These are phyloP conservation scores for Saturnispora diversa DNA, from an alignment of 805 yeast genomes.

Conservation along the genomic window DNA sequence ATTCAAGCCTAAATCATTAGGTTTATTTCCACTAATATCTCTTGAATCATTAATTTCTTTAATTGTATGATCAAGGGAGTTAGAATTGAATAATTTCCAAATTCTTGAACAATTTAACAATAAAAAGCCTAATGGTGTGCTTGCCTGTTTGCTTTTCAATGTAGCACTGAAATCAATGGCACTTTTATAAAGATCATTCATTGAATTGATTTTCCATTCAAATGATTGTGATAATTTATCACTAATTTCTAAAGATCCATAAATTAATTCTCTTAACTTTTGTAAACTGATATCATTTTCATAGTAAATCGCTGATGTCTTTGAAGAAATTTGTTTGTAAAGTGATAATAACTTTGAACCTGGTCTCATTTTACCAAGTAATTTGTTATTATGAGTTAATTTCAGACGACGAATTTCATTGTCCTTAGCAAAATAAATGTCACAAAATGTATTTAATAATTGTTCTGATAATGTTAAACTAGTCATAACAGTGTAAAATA, in stretches of 20 bases:
- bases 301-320: slow-evolving; percentile 17
- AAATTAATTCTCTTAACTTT: slow-evolving; percentile 20
- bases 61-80: not conserved
- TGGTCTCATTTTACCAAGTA: slow-evolving; percentile 28
- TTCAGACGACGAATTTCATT: slow-evolving; percentile 16
- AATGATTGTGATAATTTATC: slow-evolving; percentile 25
- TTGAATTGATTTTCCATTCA: slow-evolving; percentile 24
- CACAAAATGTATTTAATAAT: slow-evolving; percentile 13
- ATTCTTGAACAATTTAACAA: not conserved
- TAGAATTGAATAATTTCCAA: not conserved
- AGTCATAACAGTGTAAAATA: not conserved
- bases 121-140: not conserved
- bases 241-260: slow-evolving; percentile 23
- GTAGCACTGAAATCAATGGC: not conserved
- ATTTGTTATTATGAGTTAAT: slow-evolving; percentile 21
- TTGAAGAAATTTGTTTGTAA: slow-evolving; percentile 23
- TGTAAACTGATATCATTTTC: slow-evolving; percentile 18
- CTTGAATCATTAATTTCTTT: not conserved
- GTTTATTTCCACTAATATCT: no score
- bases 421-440: slow-evolving; percentile 16
- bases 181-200: slow-evolving; percentile 15
- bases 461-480: not conserved
- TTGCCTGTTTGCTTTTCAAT: not conserved
- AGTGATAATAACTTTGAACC: slow-evolving; percentile 27
- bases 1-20: not conserved